Evolutionary conservation across 2,329 filamentous ascomycete genomes (phyloP).

Genomic region (Diaporthe sp.): DNA sequence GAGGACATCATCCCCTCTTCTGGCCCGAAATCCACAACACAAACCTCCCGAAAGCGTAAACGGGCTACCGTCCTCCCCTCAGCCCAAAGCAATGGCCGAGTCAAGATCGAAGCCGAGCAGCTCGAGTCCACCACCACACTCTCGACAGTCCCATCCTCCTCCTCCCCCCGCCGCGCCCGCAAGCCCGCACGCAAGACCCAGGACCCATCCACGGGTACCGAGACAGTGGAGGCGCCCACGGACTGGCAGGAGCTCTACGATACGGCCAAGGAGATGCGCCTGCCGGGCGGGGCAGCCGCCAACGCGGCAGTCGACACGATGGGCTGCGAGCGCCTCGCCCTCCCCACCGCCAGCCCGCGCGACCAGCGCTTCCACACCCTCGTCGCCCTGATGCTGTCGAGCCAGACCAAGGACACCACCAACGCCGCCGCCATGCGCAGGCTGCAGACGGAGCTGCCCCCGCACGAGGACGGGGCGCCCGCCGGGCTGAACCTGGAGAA

Average conservation of each 20-base stretch:
- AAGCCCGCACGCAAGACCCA: constrained; percentile 52
- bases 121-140: constrained; percentile 40
- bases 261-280: constrained; percentile 80
- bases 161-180: constrained; percentile 35
- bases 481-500: constrained; percentile 78
- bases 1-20: constrained; percentile 45
- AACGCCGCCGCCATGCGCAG: constrained; percentile 85
- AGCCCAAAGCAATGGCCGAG: neutral
- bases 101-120: constrained; percentile 25
- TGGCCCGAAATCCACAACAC: neutral
- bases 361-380: constrained; percentile 86
- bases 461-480: constrained; percentile 54
- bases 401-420: constrained; percentile 93
- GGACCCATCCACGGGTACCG: constrained; percentile 40
- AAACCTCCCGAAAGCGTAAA: constrained; percentile 45
- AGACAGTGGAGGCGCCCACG: constrained; percentile 68
- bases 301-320: constrained; percentile 96
- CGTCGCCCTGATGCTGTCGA: constrained; percentile 88
- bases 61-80: constrained; percentile 34
- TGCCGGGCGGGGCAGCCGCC: constrained; percentile 61
- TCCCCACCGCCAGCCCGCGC: constrained; percentile 56
- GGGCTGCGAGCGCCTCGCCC: constrained; percentile 86
- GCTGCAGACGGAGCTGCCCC: constrained; percentile 79
- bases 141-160: constrained; percentile 35
- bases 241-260: constrained; percentile 89